These are phyloP conservation scores for Trichoderma brevicompactum DNA, from an alignment of 2,329 filamentous ascomycete species.

Conservation along the genomic window DNA sequence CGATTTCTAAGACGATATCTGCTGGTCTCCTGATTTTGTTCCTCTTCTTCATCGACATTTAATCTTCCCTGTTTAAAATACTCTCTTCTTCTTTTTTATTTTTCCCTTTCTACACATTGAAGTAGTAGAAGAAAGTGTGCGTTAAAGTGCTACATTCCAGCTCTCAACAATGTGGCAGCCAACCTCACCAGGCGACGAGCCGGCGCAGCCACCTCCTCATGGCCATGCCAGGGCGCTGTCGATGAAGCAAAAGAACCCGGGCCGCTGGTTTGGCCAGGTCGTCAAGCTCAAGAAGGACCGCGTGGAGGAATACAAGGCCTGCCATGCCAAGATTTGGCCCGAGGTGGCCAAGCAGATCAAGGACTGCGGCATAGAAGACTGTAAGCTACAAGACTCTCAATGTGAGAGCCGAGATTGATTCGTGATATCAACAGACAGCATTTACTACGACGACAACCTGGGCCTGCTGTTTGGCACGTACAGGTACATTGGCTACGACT, in stretches of 20 bases:
- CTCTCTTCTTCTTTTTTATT: background rate
- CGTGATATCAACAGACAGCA: constrained; percentile 60
- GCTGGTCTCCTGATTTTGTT: background rate
- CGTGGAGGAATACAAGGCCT: constrained; percentile 71
- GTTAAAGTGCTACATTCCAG: too few species aligned
- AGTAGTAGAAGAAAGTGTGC: too few species aligned
- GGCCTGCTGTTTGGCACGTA: constrained; percentile 74
- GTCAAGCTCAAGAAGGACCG: constrained; percentile 71
- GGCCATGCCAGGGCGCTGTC: constrained; percentile 17
- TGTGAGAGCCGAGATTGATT: background rate
- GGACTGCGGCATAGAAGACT: constrained; percentile 75
- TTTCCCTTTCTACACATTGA: background rate
- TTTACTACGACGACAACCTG: constrained; percentile 68
- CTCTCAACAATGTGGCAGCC: constrained; percentile 35
- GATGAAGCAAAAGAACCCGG: constrained; percentile 45
- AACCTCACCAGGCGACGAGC: constrained; percentile 20
- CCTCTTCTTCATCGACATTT: background rate
- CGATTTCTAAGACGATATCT: background rate
- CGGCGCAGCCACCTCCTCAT: constrained; percentile 21
- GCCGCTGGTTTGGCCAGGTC: constrained; percentile 70
- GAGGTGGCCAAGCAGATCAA: constrained; percentile 77
- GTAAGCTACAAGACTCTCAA: constrained; percentile 46
- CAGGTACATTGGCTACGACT: constrained; percentile 78
- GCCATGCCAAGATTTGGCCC: constrained; percentile 76
- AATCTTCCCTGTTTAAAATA: background rate